Evolutionary conservation across 495 filamentous ascomycete genomes (phyloP).

Genomic region (Venustampulla echinocandica): DNA sequence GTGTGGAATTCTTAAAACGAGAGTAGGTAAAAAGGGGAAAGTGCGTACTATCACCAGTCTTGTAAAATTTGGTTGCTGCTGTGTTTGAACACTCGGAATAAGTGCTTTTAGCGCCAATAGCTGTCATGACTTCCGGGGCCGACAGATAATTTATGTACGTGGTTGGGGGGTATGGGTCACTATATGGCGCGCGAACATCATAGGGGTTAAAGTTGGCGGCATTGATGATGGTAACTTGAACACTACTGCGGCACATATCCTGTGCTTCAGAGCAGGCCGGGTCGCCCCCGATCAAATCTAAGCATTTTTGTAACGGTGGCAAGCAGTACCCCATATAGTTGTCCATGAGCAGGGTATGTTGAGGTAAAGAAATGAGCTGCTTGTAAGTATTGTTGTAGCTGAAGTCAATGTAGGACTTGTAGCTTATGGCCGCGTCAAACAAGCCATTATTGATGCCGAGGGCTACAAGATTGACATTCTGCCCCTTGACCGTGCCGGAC

Average conservation of each 20-base stretch:
- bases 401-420: conserved; percentile 44
- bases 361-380: conserved; percentile 35
- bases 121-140: conserved; percentile 30
- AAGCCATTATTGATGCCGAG: conserved; percentile 53
- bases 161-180: conserved; percentile 37
- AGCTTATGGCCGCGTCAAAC: conserved; percentile 41
- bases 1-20: conserved; percentile 7
- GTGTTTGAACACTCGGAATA: conserved; percentile 37
- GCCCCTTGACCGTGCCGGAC: conserved; percentile 30
- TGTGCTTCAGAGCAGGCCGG: conserved; percentile 35
- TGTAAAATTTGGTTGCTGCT: conserved; percentile 31
- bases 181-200: conserved; percentile 37
- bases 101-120: conserved; percentile 39
- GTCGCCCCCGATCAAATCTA: conserved; percentile 24
- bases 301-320: conserved; percentile 32
- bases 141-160: conserved; percentile 38
- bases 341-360: conserved; percentile 30
- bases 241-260: conserved; percentile 32
- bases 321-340: conserved; percentile 35
- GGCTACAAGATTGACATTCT: conserved; percentile 43
- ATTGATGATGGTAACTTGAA: conserved; percentile 34
- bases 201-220: conserved; percentile 37
- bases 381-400: conserved; percentile 45
- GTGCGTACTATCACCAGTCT: conserved; percentile 37
- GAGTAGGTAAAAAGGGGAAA: background rate